Percentiles rank a stretch among this genome's conserved stretches.
Evolutionary conservation across 208 protist species (phyloP).

Genomic region (Naegleria gruberi): DNA sequence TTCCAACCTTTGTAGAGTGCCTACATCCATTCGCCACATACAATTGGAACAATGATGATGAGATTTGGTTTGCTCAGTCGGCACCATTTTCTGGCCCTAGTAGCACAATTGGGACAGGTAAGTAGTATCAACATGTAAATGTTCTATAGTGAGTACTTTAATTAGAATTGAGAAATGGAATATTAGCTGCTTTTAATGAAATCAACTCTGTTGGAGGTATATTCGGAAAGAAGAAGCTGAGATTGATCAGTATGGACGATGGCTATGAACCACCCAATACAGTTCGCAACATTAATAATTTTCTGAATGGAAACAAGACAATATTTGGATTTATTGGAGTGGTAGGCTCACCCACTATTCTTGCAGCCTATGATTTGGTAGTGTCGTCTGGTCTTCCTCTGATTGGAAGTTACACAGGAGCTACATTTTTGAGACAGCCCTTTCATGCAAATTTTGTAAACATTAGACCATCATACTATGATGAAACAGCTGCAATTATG

Average conservation of each 20-base stretch:
- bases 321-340: conserved; percentile 14
- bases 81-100: neutral
- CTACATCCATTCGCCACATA: too few species aligned
- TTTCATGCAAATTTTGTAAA: neutral
- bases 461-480: neutral
- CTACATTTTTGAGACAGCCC: neutral
- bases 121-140: too few species aligned
- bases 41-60: neutral
- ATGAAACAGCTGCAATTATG: neutral
- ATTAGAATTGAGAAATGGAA: neutral
- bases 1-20: too few species aligned
- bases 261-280: neutral
- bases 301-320: neutral
- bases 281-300: neutral
- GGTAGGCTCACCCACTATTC: neutral
- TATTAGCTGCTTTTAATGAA: neutral
- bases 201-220: neutral
- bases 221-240: neutral
- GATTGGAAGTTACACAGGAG: neutral
- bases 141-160: too few species aligned
- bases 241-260: neutral
- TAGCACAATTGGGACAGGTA: neutral
- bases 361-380: neutral
- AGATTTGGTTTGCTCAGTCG: neutral
- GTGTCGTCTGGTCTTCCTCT: neutral